Evolutionary conservation across 1,284 basidiomycete species (phyloP), one percentile per base, ranked within the genome.

Genomic region (Cutaneotrichosporon arboriforme): DNA sequence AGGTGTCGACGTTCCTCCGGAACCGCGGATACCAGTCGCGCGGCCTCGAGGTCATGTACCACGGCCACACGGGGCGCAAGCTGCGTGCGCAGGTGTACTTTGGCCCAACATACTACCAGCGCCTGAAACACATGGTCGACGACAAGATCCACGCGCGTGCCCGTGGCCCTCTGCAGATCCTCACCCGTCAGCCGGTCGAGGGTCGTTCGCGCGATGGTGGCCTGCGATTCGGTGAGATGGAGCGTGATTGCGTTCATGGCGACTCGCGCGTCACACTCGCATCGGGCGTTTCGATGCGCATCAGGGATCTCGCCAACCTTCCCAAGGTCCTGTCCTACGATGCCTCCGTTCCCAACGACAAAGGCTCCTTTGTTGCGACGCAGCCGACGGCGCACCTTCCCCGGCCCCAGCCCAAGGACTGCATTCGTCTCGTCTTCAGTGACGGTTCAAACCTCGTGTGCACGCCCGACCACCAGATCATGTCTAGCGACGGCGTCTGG

Each of bases 201-300:
- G 96, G 96, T 84, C 84, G 96, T 77, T 90, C 87, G 81, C 84
- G 96, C 76, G 96, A 97, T 70, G 96, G 96, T 81, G 96, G 96
- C 75, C 78, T 99, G 63, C 91, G 96, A 67, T 98, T 99, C 82
- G 96, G 94, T 81, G 96, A 99, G 81, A 99, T 99, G 96, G 94
- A 99, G 74, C 40, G 58, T 8, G 58, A 58, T 49, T 31, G 34
- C 42, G 2, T 44, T n/a, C 35, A 37, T 13, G 36, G 36, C 14
- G 36, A 37, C 14, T 15, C 36, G 5, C 36, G 14, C 36, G 36
- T 37, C 36, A 37, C 36, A 13, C 36, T 37, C 36, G 36, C 36
- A 17, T 37, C 36, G 14, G 36, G 36, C 36, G 36, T 37, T 17
- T 37, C 36, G 5, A 37, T 37, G 36, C 36, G 36, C 36, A 37